Percentiles rank a stretch among this genome's conserved stretches.
Evolutionary conservation across 2,329 filamentous ascomycete genomes (phyloP).

Genomic region (Botrytis medusae): DNA sequence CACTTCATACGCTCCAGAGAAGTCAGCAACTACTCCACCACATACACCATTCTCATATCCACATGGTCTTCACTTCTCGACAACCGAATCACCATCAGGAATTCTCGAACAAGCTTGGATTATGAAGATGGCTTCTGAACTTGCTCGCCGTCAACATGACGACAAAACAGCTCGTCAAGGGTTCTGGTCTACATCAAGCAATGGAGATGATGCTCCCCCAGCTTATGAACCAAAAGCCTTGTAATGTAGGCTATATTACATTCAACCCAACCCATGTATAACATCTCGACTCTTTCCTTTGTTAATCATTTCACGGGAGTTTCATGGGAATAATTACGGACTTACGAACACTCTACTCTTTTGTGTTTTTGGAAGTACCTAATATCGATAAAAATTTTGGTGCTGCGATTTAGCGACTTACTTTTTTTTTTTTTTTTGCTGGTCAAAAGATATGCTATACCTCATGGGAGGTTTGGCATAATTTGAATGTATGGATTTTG

Average conservation of each 20-base stretch:
- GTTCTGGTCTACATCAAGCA: conserved; percentile 44
- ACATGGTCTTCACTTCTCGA: conserved; percentile 26
- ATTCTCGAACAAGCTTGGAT: conserved; percentile 69
- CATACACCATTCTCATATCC: conserved; percentile 25
- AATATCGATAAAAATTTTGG: conserved; percentile 13
- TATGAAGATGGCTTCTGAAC: conserved; percentile 90
- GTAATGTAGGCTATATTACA: conserved; percentile 17
- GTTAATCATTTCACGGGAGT: background rate
- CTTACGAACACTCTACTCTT: conserved; percentile 23
- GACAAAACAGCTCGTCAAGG: conserved; percentile 61
- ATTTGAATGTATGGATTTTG: conserved; percentile 11
- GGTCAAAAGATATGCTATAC: conserved; percentile 7
- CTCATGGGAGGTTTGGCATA: conserved; percentile 19
- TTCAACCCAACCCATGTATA: background rate
- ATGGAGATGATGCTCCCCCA: conserved; percentile 55
- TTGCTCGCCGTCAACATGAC: conserved; percentile 82
- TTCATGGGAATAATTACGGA: background rate
- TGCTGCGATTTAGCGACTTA: conserved; percentile 19
- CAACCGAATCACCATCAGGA: conserved; percentile 30
- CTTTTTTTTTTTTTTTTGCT: background rate
- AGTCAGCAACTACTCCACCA: conserved; percentile 21
- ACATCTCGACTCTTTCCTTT: conserved; percentile 9
- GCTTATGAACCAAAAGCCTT: conserved; percentile 53
- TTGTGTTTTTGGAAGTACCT: conserved; percentile 21
- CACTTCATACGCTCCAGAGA: conserved; percentile 31